Base-by-base conservation (phyloP, 83 land plant genomes). In the Diphasiastrum complanatum region DNA sequence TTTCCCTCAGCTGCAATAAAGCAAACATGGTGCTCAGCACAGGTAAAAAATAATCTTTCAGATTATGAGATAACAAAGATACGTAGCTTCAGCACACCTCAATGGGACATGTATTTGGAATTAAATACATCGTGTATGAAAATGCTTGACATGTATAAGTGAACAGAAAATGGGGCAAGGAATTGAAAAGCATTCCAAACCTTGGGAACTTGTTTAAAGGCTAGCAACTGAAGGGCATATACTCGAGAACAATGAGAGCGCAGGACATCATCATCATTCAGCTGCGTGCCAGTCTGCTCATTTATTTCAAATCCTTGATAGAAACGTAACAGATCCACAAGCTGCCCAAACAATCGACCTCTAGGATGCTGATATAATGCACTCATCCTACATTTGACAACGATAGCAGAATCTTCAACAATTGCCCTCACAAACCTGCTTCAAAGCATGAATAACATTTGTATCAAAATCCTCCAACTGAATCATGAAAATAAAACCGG, bases 351-450 rank as follows among this genome's bases (percentile, higher is more conserved):
- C n/a, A 95, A 79, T 23, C 77, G 75, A 40, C 99, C 99, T 51
- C 75, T 80, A 34, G 70, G 83, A 73, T 95, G 96, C 32, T 61
- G 59, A 65, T 95, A 89, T 0, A 95, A 77, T 40, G 78, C 66
- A 84, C 99, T 95, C 45, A 95, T 47, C 60, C 84, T 85, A 64
- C 99, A 89, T 69, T 95, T 95, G 12, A 96, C 68, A 48, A 85
- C 88, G 61, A 95, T 72, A 48, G 87, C 89, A 60, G 75, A 68
- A 78, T 95, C 96, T 63, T 89, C 80, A 25, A 95, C 82, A 51
- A 95, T 46, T 62, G 99, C 85, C 63, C 77, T 81, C 41, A 84
- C 51, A 62, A 70, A 89, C 45, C 96, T 86, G 82, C n/a, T n/a
- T n/a, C n/a, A n/a, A n/a, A n/a, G n/a, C n/a, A n/a, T n/a, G n/a